These are phyloP conservation scores for Phytophthora sp. DNA, from an alignment of 352 stramenopile genomes.

Conservation along the genomic window DNA sequence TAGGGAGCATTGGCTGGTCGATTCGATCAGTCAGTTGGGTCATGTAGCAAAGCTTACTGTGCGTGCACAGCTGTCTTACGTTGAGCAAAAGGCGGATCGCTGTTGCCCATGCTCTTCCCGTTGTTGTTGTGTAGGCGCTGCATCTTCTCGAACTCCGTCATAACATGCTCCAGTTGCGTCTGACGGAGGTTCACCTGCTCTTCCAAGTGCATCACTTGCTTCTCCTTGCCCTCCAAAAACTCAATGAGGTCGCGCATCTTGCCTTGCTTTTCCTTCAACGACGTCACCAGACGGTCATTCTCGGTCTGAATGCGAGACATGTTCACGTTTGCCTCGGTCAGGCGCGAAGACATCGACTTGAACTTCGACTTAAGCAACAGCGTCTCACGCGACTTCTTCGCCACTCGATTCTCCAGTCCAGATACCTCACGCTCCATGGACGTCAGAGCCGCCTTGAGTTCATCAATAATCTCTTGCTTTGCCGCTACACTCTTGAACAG, in stretches of 20 bases:
- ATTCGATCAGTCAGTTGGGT: slow-evolving; percentile 14
- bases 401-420: slow-evolving; percentile 57
- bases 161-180: slow-evolving; percentile 55
- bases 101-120: slow-evolving; percentile 19
- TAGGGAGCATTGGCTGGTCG: slow-evolving; percentile 1
- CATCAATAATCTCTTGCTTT: slow-evolving; percentile 72
- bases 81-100: slow-evolving; percentile 9
- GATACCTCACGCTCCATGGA: slow-evolving; percentile 78
- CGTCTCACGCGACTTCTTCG: slow-evolving; percentile 60
- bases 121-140: slow-evolving; percentile 26
- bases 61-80: slow-evolving; percentile 19
- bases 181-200: slow-evolving; percentile 62
- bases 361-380: slow-evolving; percentile 65
- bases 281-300: slow-evolving; percentile 54
- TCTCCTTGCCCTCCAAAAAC: slow-evolving; percentile 70
- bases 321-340: slow-evolving; percentile 51
- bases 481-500: slow-evolving; percentile 74
- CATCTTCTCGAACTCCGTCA: slow-evolving; percentile 44
- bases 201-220: slow-evolving; percentile 68
- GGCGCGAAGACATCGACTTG: slow-evolving; percentile 55
- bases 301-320: slow-evolving; percentile 62
- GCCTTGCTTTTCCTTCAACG: slow-evolving; percentile 62
- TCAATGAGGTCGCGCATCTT: slow-evolving; percentile 63
- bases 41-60: slow-evolving; percentile 22
- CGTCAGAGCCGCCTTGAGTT: slow-evolving; percentile 62